These are phyloP conservation scores for Juncus inflexus DNA, from an alignment of 176 grass and related monocot genomes.

Conservation along the genomic window DNA sequence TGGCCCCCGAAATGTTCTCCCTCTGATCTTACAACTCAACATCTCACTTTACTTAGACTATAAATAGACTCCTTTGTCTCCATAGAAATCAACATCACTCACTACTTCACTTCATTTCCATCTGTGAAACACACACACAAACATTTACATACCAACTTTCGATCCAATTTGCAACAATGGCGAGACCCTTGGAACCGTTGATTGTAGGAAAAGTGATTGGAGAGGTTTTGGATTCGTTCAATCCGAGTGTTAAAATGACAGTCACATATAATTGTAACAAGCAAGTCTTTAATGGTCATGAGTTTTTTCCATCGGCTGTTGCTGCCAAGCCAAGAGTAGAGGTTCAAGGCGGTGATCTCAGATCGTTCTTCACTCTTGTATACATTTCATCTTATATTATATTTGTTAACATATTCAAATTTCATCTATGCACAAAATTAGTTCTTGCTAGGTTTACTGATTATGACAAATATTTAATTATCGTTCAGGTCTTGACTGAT, in stretches of 20 bases:
- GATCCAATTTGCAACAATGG: conserved; percentile 45
- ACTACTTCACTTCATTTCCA: not conserved
- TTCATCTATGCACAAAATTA: not conserved
- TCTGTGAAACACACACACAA: conserved; percentile 12
- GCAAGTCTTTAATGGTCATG: conserved; percentile 82
- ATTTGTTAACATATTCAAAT: not conserved
- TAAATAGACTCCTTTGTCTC: conserved; percentile 47
- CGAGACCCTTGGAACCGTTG: conserved; percentile 68
- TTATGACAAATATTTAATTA: conserved; percentile 6
- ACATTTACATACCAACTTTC: not conserved
- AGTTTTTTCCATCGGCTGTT: conserved; percentile 78
- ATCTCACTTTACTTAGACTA: conserved; percentile 21
- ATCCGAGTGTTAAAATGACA: conserved; percentile 65
- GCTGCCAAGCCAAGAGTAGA: conserved; percentile 60
- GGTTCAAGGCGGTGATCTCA: conserved; percentile 77
- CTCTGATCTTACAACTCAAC: conserved; percentile 25
- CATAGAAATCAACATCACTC: conserved; percentile 12
- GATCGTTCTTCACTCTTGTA: conserved; percentile 91
- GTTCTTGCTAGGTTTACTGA: not conserved
- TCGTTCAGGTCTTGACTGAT: conserved; percentile 82
- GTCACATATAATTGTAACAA: conserved; percentile 73
- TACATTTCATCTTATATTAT: conserved; percentile 11
- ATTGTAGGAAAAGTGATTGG: conserved; percentile 83
- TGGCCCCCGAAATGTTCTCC: conserved; percentile 19
- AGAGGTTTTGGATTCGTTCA: conserved; percentile 88